Evolutionary conservation across 192 early-diverging fungal species (phyloP), one percentile per base, ranked within the genome.

Genomic region (Coemansia sp.): DNA sequence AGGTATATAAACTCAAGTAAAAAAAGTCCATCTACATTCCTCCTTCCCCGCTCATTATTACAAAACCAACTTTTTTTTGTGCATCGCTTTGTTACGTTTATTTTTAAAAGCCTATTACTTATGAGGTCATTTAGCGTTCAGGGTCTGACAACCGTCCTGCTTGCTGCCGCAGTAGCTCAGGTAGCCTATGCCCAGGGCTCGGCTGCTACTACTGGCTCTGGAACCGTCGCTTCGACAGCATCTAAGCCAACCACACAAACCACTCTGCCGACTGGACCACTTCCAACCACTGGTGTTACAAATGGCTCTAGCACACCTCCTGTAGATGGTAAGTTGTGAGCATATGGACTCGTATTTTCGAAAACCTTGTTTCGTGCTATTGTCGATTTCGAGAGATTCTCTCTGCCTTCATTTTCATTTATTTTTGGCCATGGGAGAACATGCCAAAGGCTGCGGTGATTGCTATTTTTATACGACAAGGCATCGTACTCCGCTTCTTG

Each of bases 91-190:
- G 13, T 59, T 16, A 27, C 22, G 3, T 54, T 54, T 2, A 29
- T 7, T 60, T 34, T 34, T 36, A 13, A 0, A 33, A 33, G 55
- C 12, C 1, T 57, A 31, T 29, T 60, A n/a, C 31, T 16, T 34
- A 60, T 60, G 57, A 60, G 18, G 57, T 15, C 57, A 16, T 60
- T 60, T 36, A 60, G 57, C 57, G 57, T 60, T 34, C 57, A 60
- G 33, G 33, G 31, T 36, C 33, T 60, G 57, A 24, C 57, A 6
- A 5, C 5, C 16, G 57, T 34, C 29, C 16, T 60, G 57, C 57
- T 60, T 60, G 57, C 31, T 16, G 57, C 57, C 57, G 57, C 57
- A 60, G 57, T 33, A 12, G 55, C 55, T 5, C 55, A 33, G 4
- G 24, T 34, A 5, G 29, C 57, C 8, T 5, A 60, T 60, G 57